Evolutionary conservation across 306 rosid species (phyloP), one percentile per base, ranked within the genome.

Genomic region (Amphicarpaea edgeworthii): DNA sequence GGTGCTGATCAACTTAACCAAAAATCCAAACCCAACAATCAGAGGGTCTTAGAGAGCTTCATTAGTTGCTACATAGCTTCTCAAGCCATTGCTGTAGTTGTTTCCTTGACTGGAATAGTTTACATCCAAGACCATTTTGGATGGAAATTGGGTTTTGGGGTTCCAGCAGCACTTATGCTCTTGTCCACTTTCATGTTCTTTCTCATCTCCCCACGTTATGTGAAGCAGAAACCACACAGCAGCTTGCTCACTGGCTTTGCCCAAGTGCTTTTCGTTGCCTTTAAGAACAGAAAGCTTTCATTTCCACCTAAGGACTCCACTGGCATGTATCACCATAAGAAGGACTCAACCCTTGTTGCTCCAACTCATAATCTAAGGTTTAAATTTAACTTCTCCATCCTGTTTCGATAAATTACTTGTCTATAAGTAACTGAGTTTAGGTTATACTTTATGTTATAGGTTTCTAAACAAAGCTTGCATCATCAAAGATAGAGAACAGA

Each of bases 121-220:
- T 89, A 86, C 58, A 75, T 87, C 11, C 90, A 91, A 77, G 92
- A 89, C 32, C 84, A 83, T 26, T 61, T 71, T 1, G 88, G 93
- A 6, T 91, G 97, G 97, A 81, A 42, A 81, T n/a, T 91, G 34
- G 93, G 97, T 11, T 91, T 89, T 65, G 94, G 89, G 1, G 80
- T 91, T 32, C 94, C 92, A n/a, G 90, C 82, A 11, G 53, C 77
- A 49, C 87, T 89, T 6, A 89, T 89, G 97, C 16, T 87, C 54
- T 1, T 86, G 2, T 85, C 92, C 8, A 69, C 83, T 9, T 1
- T 81, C 58, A 59, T 77, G 12, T 86, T 91, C 82, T 79, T 87
- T 55, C 60, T 83, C 19, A 88, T 87, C 9, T 86, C 88, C 37
- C 67, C 90, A 26, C 46, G 81, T 6, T 91, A 89, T 64, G 81